phyloP scores from a whole-genome alignment of 768 basidiomycete species.

The Scleroderma citrinum region DNA sequence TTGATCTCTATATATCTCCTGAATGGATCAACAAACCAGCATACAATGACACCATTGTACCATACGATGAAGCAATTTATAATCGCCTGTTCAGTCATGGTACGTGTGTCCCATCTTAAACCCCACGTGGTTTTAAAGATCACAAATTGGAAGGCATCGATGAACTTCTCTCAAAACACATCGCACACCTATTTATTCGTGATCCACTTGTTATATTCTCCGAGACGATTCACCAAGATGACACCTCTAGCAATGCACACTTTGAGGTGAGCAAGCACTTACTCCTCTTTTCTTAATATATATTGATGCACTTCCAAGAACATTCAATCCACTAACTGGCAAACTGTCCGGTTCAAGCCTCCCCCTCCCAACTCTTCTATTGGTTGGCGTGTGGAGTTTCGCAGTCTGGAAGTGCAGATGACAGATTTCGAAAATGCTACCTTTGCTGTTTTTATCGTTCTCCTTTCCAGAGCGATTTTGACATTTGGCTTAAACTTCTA shows the following conservation, averaged over 20 bases:
- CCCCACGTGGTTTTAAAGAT: neutral
- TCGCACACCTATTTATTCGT: slow-evolving; percentile 94
- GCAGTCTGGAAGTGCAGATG: slow-evolving; percentile 98
- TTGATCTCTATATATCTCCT: slow-evolving; percentile 87
- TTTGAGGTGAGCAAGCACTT: slow-evolving; percentile 65
- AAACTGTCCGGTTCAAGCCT: slow-evolving; percentile 97
- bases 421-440: slow-evolving; percentile 99
- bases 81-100: slow-evolving; percentile 73
- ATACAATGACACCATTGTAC: slow-evolving; percentile 86
- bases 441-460: slow-evolving; percentile 89
- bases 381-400: slow-evolving; percentile 97
- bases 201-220: slow-evolving; percentile 95
- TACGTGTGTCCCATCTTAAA: slow-evolving; percentile 16
- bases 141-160: slow-evolving; percentile 61
- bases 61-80: slow-evolving; percentile 72
- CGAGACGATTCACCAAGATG: slow-evolving; percentile 91
- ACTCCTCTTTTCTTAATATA: neutral
- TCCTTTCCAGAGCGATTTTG: slow-evolving; percentile 90
- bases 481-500: slow-evolving; percentile 92
- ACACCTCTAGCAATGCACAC: slow-evolving; percentile 82
- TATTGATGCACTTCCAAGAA: slow-evolving; percentile 47
- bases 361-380: slow-evolving; percentile 90
- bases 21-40: slow-evolving; percentile 85
- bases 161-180: slow-evolving; percentile 79
- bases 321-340: slow-evolving; percentile 99